These are phyloP conservation scores for Trichocladium antarcticum DNA, from an alignment of 495 filamentous ascomycete species.

Conservation along the genomic window DNA sequence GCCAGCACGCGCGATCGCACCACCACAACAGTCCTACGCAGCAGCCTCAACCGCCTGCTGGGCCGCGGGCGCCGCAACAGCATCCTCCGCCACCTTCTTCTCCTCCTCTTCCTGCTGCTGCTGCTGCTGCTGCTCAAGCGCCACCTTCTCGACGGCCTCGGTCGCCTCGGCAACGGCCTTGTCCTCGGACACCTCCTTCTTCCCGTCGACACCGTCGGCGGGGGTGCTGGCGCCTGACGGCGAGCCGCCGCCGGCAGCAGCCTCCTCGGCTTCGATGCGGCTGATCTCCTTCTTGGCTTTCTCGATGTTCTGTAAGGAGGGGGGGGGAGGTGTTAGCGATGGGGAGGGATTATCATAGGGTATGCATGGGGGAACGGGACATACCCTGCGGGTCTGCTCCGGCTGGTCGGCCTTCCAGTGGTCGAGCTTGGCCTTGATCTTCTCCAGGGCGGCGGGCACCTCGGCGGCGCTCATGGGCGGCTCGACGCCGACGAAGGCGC, in stretches of 20 bases:
- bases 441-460: slow-evolving; percentile 66
- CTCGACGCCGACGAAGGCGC: slow-evolving; percentile 68
- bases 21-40: background rate
- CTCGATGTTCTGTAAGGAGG: slow-evolving; percentile 57
- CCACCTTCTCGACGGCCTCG: slow-evolving; percentile 7
- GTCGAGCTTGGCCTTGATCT: slow-evolving; percentile 82
- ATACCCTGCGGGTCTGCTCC: slow-evolving; percentile 81
- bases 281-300: slow-evolving; percentile 57
- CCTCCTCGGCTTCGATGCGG: slow-evolving; percentile 47
- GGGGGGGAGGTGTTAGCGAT: background rate
- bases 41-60: slow-evolving; percentile 5
- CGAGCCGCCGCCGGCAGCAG: too few species aligned
- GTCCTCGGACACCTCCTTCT: slow-evolving; percentile 54
- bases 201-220: slow-evolving; percentile 60
- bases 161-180: slow-evolving; percentile 30
- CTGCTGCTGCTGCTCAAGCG: too few species aligned
- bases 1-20: too few species aligned
- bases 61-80: background rate
- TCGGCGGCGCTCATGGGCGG: slow-evolving; percentile 76
- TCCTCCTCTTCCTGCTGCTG: too few species aligned
- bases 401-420: slow-evolving; percentile 89
- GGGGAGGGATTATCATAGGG: background rate
- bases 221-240: slow-evolving; percentile 23
- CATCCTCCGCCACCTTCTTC: background rate
- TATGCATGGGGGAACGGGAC: slow-evolving; percentile 20